A percentile compares a stretch with the other conserved stretches of the same genome.
These are phyloP conservation scores for Cercospora sesami DNA, from an alignment of 2,329 filamentous ascomycete species.

Conservation along the genomic window DNA sequence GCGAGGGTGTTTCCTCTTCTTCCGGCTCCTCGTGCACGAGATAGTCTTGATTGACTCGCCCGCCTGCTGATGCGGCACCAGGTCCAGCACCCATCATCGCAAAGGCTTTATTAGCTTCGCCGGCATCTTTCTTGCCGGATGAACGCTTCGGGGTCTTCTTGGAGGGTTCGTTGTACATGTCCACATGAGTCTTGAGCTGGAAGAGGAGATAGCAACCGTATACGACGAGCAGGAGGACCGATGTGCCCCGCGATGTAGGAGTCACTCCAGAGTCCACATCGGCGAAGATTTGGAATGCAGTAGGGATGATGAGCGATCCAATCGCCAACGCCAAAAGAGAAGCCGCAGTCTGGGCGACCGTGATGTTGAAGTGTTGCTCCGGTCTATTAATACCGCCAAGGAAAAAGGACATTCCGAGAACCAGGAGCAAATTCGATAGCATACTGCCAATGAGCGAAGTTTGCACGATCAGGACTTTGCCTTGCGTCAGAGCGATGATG, in stretches of 20 bases:
- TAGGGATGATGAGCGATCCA: slow-evolving; percentile 82
- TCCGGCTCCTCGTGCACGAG: slow-evolving; percentile 51
- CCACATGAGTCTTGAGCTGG: slow-evolving; percentile 81
- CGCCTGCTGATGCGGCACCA: slow-evolving; percentile 53
- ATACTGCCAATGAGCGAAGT: slow-evolving; percentile 91
- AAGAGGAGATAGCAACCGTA: slow-evolving; percentile 85
- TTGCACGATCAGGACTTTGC: slow-evolving; percentile 81
- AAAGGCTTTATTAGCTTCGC: slow-evolving; percentile 51
- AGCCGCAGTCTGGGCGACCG: slow-evolving; percentile 85
- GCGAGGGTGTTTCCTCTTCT: slow-evolving; percentile 71
- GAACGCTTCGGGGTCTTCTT: slow-evolving; percentile 69
- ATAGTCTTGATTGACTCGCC: slow-evolving; percentile 52
- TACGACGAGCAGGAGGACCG: slow-evolving; percentile 78
- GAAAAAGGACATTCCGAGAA: slow-evolving; percentile 92
- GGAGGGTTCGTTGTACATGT: slow-evolving; percentile 76
- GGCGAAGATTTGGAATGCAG: slow-evolving; percentile 68
- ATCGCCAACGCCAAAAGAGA: slow-evolving; percentile 78
- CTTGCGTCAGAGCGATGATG: slow-evolving; percentile 73
- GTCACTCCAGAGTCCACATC: slow-evolving; percentile 33
- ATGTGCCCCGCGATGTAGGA: slow-evolving; percentile 66
- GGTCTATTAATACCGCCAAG: slow-evolving; percentile 74
- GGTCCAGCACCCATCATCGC: slow-evolving; percentile 56
- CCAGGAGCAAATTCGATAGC: slow-evolving; percentile 83
- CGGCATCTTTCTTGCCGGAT: slow-evolving; percentile 49
- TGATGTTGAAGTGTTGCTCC: slow-evolving; percentile 89